Conservation (phyloP, 352 stramenopile species). For the Phytophthora pluvialis region DNA sequence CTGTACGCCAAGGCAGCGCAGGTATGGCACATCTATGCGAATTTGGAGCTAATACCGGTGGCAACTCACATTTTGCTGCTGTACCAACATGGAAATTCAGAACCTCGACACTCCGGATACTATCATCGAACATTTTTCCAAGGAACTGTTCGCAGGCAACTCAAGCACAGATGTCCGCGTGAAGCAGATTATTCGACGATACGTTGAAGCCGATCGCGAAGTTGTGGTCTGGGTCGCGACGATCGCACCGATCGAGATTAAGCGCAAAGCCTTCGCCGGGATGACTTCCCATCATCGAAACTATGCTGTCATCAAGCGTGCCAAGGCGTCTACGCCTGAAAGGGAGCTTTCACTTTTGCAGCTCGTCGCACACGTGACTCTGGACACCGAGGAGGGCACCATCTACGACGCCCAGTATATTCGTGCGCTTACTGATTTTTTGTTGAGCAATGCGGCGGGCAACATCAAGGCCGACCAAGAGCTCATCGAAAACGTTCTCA, state of each 20-base stretch:
- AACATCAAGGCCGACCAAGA: conserved; percentile 52
- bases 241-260: conserved; percentile 30
- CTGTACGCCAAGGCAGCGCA: conserved; percentile 41
- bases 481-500: conserved; percentile 55
- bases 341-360: conserved; percentile 51
- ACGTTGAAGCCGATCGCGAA: conserved; percentile 34
- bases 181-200: conserved; percentile 32
- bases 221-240: conserved; percentile 36
- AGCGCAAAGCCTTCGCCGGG: conserved; percentile 25
- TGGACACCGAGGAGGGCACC: conserved; percentile 42
- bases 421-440: conserved; percentile 50
- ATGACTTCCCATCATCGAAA: conserved; percentile 52
- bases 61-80: conserved; percentile 4
- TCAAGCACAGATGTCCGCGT: conserved; percentile 36
- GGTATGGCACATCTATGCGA: conserved; percentile 30
- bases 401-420: conserved; percentile 40
- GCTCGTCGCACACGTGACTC: conserved; percentile 50
- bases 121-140: conserved; percentile 43
- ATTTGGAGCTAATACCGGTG: background rate
- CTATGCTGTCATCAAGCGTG: conserved; percentile 61
- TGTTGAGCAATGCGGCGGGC: conserved; percentile 42
- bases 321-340: conserved; percentile 30
- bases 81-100: conserved; percentile 5
- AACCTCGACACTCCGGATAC: conserved; percentile 34
- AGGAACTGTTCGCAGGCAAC: conserved; percentile 37